Evolutionary conservation across 345 rosid species (phyloP), one percentile per base, ranked within the genome.

Genomic region (Isatis tinctoria): DNA sequence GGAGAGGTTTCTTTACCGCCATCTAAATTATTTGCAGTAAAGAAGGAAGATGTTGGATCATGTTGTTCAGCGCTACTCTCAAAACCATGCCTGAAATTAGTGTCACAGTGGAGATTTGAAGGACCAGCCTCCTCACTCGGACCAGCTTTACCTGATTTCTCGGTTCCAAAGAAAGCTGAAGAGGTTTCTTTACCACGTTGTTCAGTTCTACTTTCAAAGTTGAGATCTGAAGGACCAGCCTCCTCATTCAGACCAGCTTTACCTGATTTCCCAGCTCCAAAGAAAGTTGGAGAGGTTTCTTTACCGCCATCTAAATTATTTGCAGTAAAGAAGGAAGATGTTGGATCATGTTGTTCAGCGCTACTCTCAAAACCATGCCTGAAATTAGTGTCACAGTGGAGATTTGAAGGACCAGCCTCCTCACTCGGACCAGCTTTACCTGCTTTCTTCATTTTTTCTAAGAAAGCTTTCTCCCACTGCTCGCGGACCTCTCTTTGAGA

Each of bases 381-480:
- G 4, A 17, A 26, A 35, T 74, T 69, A 65, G 48, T 47, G 64
- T 77, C 83, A 71, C 47, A 1, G 54, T 48, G 67, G 24, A 22
- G 36, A 64, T 58, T 48, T 47, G 76, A 77, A 48, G 71, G 41
- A 65, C 80, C 43, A 22, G 72, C 56, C 47, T 70, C 67, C 16
- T 70, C 72, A 47, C 39, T 74, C 20, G 65, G 54, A 56, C 74
- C 82, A 54, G 82, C 75, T 71, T 78, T 70, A 74, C 64, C 47
- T 56, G 36, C 2, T 73, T 74, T 71, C 43, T 67, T 80, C 75
- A 48, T 84, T 70, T 82, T 88, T 56, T 65, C 83, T 7, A 58
- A 69, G 16, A 12, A 83, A 18, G 88, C 89, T 72, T 82, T 85
- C 78, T 85, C 88, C 97, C 97, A 90, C 65, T 81, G 81, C 73